These are phyloP conservation scores for Meyerozyma smithsonii DNA, from an alignment of 1,139 yeast genomes.

Conservation along the genomic window DNA sequence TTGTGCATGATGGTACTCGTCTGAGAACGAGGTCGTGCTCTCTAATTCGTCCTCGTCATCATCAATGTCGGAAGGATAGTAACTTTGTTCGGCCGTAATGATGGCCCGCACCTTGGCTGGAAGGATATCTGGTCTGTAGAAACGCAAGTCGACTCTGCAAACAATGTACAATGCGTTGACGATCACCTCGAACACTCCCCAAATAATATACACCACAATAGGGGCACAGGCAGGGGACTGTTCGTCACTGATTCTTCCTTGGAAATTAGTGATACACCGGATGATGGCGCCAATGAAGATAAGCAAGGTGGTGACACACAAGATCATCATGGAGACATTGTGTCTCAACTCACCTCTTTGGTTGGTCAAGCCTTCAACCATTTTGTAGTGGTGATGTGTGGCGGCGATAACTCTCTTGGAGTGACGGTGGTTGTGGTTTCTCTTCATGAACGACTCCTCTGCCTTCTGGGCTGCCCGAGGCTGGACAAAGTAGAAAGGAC, in stretches of 20 bases:
- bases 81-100: constrained; percentile 38
- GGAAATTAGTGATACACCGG: constrained; percentile 31
- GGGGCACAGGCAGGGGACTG: constrained; percentile 20
- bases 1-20: background rate
- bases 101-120: constrained; percentile 35
- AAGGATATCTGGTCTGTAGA: constrained; percentile 42
- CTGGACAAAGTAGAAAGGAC: constrained; percentile 39
- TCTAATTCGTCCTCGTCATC: constrained; percentile 9
- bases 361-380: constrained; percentile 39
- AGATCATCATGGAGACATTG: constrained; percentile 30
- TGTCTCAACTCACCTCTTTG: constrained; percentile 37
- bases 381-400: constrained; percentile 36
- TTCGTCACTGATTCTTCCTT: constrained; percentile 17
- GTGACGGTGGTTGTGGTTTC: constrained; percentile 41
- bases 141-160: constrained; percentile 44
- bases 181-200: constrained; percentile 37
- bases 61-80: constrained; percentile 18
- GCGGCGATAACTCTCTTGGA: constrained; percentile 44
- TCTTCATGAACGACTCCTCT: constrained; percentile 38
- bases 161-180: constrained; percentile 33
- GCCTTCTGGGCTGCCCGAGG: constrained; percentile 36
- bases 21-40: background rate
- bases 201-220: constrained; percentile 30
- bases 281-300: constrained; percentile 29
- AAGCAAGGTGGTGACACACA: constrained; percentile 29